Percentiles rank a stretch among this genome's conserved stretches.
Evolutionary conservation across 1,139 yeast species (phyloP).

Genomic region (Nakaseomyces delphensis): DNA sequence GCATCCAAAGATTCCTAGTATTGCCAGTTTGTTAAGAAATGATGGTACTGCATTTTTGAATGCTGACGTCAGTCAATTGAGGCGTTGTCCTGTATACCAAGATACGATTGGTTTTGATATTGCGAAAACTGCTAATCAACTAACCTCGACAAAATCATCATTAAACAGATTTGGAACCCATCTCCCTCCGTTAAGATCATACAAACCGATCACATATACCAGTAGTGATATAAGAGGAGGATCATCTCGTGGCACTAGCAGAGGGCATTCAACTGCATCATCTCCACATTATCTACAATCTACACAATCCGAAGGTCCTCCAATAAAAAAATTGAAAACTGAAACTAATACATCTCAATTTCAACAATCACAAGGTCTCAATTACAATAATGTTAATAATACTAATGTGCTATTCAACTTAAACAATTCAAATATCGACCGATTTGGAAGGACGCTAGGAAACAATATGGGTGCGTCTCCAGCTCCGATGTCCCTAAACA

Average conservation of each 20-base stretch:
- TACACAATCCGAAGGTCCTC: conserved; percentile 4
- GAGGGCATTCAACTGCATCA: conserved; percentile 1
- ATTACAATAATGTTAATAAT: neutral
- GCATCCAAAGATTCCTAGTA: conserved; percentile 23
- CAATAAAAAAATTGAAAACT: neutral
- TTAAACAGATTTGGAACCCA: conserved; percentile 13
- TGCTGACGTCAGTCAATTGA: conserved; percentile 28
- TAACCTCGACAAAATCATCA: neutral
- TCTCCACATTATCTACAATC: conserved; percentile 2
- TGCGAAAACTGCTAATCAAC: conserved; percentile 5
- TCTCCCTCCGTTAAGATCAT: conserved; percentile 27
- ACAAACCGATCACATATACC: conserved; percentile 31
- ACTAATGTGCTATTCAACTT: neutral
- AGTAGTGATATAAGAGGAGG: conserved; percentile 23
- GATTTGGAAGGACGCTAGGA: neutral
- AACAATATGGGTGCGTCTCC: neutral
- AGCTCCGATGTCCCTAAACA: neutral
- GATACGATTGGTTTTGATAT: conserved; percentile 29
- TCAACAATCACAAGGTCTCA: neutral
- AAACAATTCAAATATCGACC: neutral
- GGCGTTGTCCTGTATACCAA: conserved; percentile 32
- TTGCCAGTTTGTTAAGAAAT: conserved; percentile 8
- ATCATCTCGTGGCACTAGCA: conserved; percentile 4
- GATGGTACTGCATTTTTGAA: conserved; percentile 22
- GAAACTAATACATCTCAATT: neutral